A percentile compares a stretch with the other conserved stretches of the same genome.
These are phyloP conservation scores for Pleurozium schreberi DNA, from an alignment of 225 moss, liverwort and hornwort species.

Conservation along the genomic window DNA sequence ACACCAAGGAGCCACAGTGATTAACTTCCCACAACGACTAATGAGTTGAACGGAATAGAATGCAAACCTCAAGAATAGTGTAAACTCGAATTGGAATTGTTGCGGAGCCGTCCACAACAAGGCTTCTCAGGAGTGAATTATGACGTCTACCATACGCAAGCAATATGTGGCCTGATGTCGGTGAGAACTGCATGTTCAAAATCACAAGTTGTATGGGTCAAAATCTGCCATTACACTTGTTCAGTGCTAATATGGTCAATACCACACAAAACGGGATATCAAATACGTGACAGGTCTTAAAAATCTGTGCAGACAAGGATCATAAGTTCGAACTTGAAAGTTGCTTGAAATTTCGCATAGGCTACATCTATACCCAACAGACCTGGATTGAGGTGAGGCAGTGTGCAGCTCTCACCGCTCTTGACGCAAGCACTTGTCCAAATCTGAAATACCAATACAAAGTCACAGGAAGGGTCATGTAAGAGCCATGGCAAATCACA, in stretches of 20 bases:
- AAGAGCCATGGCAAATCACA: neutral
- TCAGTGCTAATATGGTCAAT: neutral
- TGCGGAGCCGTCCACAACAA: slow-evolving; percentile 81
- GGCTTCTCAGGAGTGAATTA: slow-evolving; percentile 81
- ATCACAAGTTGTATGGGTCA: neutral
- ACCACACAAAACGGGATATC: neutral
- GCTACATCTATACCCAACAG: neutral
- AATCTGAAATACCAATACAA: slow-evolving; percentile 48
- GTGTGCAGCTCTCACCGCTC: slow-evolving; percentile 96
- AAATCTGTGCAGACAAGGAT: neutral
- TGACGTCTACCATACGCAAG: slow-evolving; percentile 96
- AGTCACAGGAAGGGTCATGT: neutral
- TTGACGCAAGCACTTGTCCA: slow-evolving; percentile 94
- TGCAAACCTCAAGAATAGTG: slow-evolving; percentile 91
- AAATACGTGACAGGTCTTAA: neutral
- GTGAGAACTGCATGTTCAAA: slow-evolving; percentile 62
- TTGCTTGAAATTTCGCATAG: neutral
- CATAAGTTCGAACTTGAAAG: neutral
- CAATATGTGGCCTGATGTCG: slow-evolving; percentile 89
- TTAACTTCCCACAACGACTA: neutral
- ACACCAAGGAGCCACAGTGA: neutral
- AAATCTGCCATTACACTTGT: neutral
- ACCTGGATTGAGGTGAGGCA: slow-evolving; percentile 99
- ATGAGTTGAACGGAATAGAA: neutral
- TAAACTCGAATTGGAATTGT: slow-evolving; percentile 95